These are phyloP conservation scores for Aspergillus kassunensis DNA, from an alignment of 495 filamentous ascomycete genomes.

Conservation along the genomic window DNA sequence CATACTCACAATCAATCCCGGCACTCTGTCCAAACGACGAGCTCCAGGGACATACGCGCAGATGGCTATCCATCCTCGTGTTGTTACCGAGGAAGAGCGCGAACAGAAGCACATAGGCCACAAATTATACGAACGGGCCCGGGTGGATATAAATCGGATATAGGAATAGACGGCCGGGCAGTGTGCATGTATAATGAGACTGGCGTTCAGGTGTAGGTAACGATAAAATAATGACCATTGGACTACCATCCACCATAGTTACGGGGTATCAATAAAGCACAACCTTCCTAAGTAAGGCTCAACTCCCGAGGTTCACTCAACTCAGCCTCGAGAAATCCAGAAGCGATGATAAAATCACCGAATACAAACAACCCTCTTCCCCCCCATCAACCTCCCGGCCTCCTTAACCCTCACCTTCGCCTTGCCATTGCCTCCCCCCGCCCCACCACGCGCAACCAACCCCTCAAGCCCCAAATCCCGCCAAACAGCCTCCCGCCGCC, in stretches of 20 bases:
- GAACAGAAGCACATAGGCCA: constrained; percentile 59
- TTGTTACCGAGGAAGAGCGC: constrained; percentile 55
- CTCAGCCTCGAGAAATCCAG: no score
- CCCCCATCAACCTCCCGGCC: constrained; percentile 15
- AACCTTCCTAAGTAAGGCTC: no score
- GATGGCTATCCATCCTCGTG: constrained; percentile 64
- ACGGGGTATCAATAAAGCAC: constrained; percentile 5
- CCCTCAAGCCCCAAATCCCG: constrained; percentile 76
- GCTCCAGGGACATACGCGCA: constrained; percentile 78
- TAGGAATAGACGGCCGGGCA: constrained; percentile 24
- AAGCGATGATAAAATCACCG: no score
- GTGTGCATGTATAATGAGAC: constrained; percentile 21
- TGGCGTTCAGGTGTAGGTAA: constrained; percentile 11
- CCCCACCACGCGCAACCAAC: constrained; percentile 51
- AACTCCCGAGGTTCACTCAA: no score
- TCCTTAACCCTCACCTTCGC: constrained; percentile 16
- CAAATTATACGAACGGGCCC: constrained; percentile 73
- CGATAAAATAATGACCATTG: constrained; percentile 14
- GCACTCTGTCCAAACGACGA: constrained; percentile 75
- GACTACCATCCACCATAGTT: not conserved
- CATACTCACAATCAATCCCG: constrained; percentile 83
- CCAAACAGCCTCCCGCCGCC: constrained; percentile 69
- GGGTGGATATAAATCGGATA: constrained; percentile 81
- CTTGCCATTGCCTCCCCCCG: constrained; percentile 20
- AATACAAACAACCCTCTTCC: constrained; percentile 37